Conservation (phyloP, 768 basidiomycete genomes). For the Asterophora lycoperdoides region DNA sequence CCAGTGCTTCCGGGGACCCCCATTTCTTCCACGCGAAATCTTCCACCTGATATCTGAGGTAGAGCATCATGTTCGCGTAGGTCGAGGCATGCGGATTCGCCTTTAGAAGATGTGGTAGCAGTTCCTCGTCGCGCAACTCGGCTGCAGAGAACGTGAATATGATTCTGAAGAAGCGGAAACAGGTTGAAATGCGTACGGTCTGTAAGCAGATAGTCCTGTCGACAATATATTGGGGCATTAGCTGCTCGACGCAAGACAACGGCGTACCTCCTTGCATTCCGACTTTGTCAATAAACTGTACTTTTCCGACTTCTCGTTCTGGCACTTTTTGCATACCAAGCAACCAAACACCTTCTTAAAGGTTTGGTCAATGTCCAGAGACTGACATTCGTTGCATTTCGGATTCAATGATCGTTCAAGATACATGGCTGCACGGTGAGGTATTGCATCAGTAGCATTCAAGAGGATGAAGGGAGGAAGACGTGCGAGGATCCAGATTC, state of each 20-base stretch:
- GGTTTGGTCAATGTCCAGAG: conserved; percentile 84
- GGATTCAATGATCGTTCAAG: conserved; percentile 74
- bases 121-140: conserved; percentile 87
- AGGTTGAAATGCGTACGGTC: conserved; percentile 56
- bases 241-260: background rate
- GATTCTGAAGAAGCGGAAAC: background rate
- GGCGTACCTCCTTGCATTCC: conserved; percentile 87
- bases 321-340: conserved; percentile 85
- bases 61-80: conserved; percentile 99
- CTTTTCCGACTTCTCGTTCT: conserved; percentile 85
- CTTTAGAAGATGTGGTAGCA: conserved; percentile 68
- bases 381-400: conserved; percentile 80
- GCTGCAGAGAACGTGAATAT: conserved; percentile 42
- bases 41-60: conserved; percentile 89
- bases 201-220: conserved; percentile 89
- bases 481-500: conserved; percentile 69
- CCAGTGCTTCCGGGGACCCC: conserved; percentile 89
- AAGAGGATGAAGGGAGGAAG: background rate
- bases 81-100: conserved; percentile 93
- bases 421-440: conserved; percentile 58
- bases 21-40: conserved; percentile 98
- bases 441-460: background rate
- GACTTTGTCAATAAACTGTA: conserved; percentile 97
- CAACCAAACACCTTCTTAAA: conserved; percentile 80
- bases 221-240: conserved; percentile 6